phyloP scores from a whole-genome alignment of 2,329 filamentous ascomycete species.

The Aspergillus udagawae region DNA sequence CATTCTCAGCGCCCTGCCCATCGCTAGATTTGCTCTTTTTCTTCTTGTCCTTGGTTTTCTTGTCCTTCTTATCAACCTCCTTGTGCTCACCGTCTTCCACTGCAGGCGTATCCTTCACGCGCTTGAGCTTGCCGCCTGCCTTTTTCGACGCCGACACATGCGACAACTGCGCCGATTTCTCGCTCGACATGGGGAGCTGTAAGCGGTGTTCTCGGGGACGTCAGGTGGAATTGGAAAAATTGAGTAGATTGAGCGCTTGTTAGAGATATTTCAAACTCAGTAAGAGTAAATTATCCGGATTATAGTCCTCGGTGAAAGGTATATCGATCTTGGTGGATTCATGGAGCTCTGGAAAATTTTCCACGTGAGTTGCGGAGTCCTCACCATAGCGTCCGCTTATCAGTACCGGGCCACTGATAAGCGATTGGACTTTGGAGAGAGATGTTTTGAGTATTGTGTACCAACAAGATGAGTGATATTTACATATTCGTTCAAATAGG shows the following conservation, averaged over 20 bases:
- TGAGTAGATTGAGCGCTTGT: not conserved
- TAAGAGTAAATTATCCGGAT: not conserved
- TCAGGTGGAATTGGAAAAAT: not conserved
- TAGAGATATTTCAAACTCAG: not conserved
- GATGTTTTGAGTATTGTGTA: not conserved
- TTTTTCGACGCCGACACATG: constrained; percentile 57
- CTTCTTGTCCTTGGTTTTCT: not conserved
- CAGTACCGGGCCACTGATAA: not conserved
- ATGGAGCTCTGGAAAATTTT: constrained; percentile 12
- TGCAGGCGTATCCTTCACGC: constrained; percentile 35
- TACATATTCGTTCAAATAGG: not conserved
- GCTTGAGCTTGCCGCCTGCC: constrained; percentile 58
- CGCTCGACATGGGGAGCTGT: constrained; percentile 18
- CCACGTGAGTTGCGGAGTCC: constrained; percentile 10
- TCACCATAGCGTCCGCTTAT: not conserved
- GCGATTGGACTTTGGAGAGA: not conserved
- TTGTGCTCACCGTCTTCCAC: constrained; percentile 16
- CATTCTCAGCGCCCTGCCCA: not conserved
- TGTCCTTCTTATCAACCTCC: not conserved
- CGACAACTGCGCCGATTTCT: constrained; percentile 9
- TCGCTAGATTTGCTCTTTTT: not conserved
- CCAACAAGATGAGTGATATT: not conserved
- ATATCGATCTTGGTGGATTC: not conserved
- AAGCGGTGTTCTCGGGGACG: not conserved
- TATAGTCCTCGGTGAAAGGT: not conserved